These are phyloP conservation scores for Globisporangium polare DNA, from an alignment of 352 stramenopile genomes.

Conservation along the genomic window DNA sequence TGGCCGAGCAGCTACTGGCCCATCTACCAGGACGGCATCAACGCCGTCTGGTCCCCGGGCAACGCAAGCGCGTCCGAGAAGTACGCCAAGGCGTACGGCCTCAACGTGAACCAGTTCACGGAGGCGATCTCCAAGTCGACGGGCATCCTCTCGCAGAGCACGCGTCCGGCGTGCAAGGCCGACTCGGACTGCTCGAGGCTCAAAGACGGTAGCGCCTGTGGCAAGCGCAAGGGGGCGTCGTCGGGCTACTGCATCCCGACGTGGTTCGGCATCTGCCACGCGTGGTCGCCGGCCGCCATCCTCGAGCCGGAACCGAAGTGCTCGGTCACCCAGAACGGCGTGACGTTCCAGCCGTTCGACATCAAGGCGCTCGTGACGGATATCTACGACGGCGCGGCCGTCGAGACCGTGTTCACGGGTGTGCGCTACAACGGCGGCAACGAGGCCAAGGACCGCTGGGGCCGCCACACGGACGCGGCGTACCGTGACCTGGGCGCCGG, in stretches of 20 bases:
- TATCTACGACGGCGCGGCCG: conserved; percentile 6
- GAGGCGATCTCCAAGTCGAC: no score
- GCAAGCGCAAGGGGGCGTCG: conserved; percentile 2
- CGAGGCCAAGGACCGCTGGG: no score
- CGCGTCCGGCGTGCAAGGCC: no score
- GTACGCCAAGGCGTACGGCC: no score
- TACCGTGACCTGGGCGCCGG: conserved; percentile 9
- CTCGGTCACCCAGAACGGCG: conserved; percentile 42
- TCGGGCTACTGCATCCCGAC: conserved; percentile 45
- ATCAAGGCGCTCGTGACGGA: conserved; percentile 38
- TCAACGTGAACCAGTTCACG: no score
- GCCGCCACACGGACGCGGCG: background rate
- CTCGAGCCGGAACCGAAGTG: conserved; percentile 47
- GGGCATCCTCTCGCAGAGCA: no score
- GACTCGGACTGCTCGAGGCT: no score
- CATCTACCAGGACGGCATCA: conserved; percentile 58
- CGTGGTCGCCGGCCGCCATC: conserved; percentile 49
- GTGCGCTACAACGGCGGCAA: no score
- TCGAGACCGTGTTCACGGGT: background rate
- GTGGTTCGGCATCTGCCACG: conserved; percentile 63
- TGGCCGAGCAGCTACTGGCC: conserved; percentile 64
- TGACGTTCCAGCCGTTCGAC: conserved; percentile 51
- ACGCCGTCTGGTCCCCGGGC: conserved; percentile 19
- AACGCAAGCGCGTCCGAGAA: background rate
- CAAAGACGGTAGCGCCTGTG: conserved; percentile 18